Evolutionary conservation across 176 grass and related monocot species (phyloP), one percentile per base, ranked within the genome.

Genomic region (Coix lacrymajobi): DNA sequence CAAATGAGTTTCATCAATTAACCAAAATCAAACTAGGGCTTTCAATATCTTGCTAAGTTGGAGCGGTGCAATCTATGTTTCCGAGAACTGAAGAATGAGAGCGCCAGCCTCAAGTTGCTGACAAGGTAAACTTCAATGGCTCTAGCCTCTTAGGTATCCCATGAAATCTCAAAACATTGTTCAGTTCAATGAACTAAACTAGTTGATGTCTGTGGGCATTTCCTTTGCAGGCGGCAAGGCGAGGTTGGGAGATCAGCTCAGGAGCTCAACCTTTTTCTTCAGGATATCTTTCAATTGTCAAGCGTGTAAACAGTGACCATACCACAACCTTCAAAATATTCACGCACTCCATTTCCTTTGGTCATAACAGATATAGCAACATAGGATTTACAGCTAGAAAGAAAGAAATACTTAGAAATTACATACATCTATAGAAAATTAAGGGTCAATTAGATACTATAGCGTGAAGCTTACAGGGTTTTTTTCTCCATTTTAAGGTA

Each of bases 1-100:
- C n/a, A n/a, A n/a, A n/a, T n/a, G n/a, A n/a, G n/a, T n/a, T n/a
- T n/a, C n/a, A n/a, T n/a, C n/a, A n/a, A n/a, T n/a, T n/a, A n/a
- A n/a, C n/a, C n/a, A n/a, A n/a, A n/a, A n/a, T n/a, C n/a, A n/a
- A n/a, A n/a, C n/a, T n/a, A n/a, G n/a, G n/a, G n/a, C n/a, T n/a
- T n/a, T n/a, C n/a, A n/a, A 39, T 65, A 49, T 72, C 22, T 62
- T 91, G 37, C 67, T 80, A 91, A 91, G 84, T 83, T 89, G 73
- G 86, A 89, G 82, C 29, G 63, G 76, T 93, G 94, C 58, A 83
- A 77, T 82, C 66, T 81, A 79, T 93, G 94, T 49, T 91, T 91
- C 57, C 68, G 38, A 77, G 88, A 93, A 40, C 64, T 97, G 83
- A 83, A 89, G 85, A 89, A 87, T 58, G 16, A 88, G 45, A 87